Percentiles rank a stretch among this genome's conserved stretches.
Conservation (phyloP, 2,329 filamentous ascomycete genomes). For the Xylariomycetidae sp. region DNA sequence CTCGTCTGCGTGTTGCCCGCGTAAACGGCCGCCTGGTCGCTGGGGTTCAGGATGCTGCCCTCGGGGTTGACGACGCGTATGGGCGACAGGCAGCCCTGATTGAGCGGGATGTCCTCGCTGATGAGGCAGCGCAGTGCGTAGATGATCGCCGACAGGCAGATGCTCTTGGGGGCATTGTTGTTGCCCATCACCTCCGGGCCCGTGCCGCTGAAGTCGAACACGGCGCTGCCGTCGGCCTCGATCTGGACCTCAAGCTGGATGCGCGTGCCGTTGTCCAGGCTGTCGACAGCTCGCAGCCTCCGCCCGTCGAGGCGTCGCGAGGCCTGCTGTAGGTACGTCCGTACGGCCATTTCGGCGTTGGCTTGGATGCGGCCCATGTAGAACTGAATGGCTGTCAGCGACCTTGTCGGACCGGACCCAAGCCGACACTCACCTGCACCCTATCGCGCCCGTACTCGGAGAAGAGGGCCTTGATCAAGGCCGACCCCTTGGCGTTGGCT, state of each 20-base stretch:
- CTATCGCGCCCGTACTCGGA: too few relatives aligned
- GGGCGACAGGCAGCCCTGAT: conserved; percentile 59
- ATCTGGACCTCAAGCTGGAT: conserved; percentile 37
- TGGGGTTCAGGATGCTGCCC: conserved; percentile 27
- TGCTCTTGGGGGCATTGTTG: conserved; percentile 23
- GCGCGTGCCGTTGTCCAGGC: conserved; percentile 58
- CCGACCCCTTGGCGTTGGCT: too few relatives aligned
- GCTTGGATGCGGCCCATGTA: conserved; percentile 36
- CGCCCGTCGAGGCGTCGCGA: conserved; percentile 34
- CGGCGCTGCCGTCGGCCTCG: conserved; percentile 62
- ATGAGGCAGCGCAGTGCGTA: conserved; percentile 52
- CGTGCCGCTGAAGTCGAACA: conserved; percentile 45
- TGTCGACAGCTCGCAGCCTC: conserved; percentile 60
- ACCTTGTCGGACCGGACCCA: too few relatives aligned
- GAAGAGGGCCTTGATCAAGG: too few relatives aligned
- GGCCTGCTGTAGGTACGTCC: conserved; percentile 28
- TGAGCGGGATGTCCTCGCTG: conserved; percentile 65
- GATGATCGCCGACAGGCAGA: conserved; percentile 24
- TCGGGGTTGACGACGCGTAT: conserved; percentile 14
- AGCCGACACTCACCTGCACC: too few relatives aligned
- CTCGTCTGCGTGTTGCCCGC: conserved; percentile 13
- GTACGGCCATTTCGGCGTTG: conserved; percentile 32
- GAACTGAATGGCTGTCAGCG: neutral
- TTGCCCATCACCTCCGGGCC: conserved; percentile 45
- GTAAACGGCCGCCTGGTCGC: conserved; percentile 13